These are phyloP conservation scores for Podochytrium sp. DNA, from an alignment of 192 early-diverging fungal genomes.

Conservation along the genomic window DNA sequence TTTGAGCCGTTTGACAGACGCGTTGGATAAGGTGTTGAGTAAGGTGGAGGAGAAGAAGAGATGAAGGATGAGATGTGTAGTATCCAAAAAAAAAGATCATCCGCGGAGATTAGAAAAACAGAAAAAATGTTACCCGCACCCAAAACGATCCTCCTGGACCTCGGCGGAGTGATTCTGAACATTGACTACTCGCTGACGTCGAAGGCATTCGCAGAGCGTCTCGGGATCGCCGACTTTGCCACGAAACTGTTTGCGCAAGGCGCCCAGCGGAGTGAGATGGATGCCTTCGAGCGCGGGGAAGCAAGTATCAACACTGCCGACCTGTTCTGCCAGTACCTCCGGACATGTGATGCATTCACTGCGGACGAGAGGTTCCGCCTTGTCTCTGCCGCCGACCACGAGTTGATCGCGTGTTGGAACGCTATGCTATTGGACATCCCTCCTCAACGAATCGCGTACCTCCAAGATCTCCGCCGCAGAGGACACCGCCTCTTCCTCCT, in stretches of 20 bases:
- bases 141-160: conserved; percentile 7
- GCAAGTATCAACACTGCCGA: not conserved
- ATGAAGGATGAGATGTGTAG: no score
- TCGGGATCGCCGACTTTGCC: conserved; percentile 4
- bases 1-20: conserved; percentile 5
- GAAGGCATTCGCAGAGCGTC: not conserved
- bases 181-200: not conserved
- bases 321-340: not conserved
- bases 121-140: not conserved
- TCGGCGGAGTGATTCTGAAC: conserved; percentile 17
- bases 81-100: no score
- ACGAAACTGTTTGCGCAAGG: not conserved
- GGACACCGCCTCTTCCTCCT: not conserved
- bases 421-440: conserved; percentile 14
- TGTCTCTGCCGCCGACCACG: not conserved
- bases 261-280: not conserved
- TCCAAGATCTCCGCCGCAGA: not conserved
- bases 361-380: not conserved
- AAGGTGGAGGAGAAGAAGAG: no score
- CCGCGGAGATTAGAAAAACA: no score
- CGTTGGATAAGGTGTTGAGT: conserved; percentile 19
- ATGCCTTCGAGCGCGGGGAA: conserved; percentile 2
- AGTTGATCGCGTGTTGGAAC: not conserved
- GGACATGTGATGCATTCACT: not conserved
- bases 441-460: not conserved